Evolutionary conservation across 225 moss, liverwort and hornwort species (phyloP).

Genomic region (Asterella californica): DNA sequence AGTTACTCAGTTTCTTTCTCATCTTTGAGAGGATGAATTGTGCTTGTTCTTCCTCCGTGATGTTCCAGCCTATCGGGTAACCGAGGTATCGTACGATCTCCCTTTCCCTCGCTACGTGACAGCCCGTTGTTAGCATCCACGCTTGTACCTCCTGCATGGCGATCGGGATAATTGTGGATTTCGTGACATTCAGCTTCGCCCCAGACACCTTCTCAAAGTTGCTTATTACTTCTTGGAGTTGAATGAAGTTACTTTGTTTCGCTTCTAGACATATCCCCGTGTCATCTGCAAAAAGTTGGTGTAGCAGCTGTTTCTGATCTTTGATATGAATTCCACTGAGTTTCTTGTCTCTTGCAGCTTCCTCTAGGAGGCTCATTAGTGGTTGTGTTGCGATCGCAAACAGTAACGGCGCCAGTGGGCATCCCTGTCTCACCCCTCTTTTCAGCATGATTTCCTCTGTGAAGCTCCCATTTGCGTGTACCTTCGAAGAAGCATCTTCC

Average conservation of each 20-base stretch:
- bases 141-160: not conserved
- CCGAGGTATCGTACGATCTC: too few species aligned
- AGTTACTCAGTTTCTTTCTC: too few species aligned
- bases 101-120: not conserved
- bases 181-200: not conserved
- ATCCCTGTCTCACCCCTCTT: too few species aligned
- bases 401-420: too few species aligned
- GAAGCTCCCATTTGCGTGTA: not conserved
- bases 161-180: not conserved
- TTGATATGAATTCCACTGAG: too few species aligned
- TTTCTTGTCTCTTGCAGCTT: not conserved
- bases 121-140: not conserved
- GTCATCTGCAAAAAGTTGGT: not conserved
- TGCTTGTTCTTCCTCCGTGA: too few species aligned
- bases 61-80: too few species aligned
- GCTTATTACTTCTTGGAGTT: not conserved
- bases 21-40: too few species aligned
- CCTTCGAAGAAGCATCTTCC: not conserved
- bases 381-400: not conserved
- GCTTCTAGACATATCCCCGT: too few species aligned
- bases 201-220: not conserved
- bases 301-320: not conserved
- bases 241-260: too few species aligned
- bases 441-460: not conserved
- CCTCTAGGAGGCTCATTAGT: not conserved